Conservation (phyloP, 257 asterid species). For the Salvia rosmarinus region DNA sequence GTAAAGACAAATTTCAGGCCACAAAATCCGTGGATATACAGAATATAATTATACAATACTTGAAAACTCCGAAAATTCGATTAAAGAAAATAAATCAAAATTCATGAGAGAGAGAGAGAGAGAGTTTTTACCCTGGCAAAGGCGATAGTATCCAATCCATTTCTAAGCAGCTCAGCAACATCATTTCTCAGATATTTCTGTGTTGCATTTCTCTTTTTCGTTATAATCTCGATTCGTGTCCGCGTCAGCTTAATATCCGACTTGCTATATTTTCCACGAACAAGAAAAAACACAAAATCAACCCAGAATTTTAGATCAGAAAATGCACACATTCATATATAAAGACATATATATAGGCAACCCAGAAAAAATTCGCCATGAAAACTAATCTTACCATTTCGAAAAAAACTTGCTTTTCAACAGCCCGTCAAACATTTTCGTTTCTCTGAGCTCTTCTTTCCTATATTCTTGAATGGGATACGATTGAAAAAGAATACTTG, state of each 20-base stretch:
- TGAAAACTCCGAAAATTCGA: background rate
- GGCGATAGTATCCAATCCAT: constrained; percentile 63
- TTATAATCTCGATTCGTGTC: constrained; percentile 63
- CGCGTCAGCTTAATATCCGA: constrained; percentile 58
- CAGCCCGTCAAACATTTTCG: constrained; percentile 62
- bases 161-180: constrained; percentile 68
- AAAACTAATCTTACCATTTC: constrained; percentile 58
- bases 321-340: background rate
- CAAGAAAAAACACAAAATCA: constrained; percentile 14
- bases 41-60: background rate
- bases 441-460: background rate
- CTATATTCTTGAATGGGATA: background rate
- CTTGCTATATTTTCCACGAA: constrained; percentile 55
- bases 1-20: background rate
- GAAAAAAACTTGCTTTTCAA: constrained; percentile 67
- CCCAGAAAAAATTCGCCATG: constrained; percentile 5
- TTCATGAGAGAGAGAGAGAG: background rate
- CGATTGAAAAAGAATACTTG: constrained; percentile 12
- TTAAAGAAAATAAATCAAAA: constrained; percentile 14
- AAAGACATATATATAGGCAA: too few species aligned
- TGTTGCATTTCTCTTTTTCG: constrained; percentile 77
- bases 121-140: constrained; percentile 64
- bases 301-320: background rate
- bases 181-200: constrained; percentile 77
- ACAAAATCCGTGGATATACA: constrained; percentile 1